Base-by-base conservation (phyloP, 2,329 filamentous ascomycete species). In the Cladosporium oxysporum region DNA sequence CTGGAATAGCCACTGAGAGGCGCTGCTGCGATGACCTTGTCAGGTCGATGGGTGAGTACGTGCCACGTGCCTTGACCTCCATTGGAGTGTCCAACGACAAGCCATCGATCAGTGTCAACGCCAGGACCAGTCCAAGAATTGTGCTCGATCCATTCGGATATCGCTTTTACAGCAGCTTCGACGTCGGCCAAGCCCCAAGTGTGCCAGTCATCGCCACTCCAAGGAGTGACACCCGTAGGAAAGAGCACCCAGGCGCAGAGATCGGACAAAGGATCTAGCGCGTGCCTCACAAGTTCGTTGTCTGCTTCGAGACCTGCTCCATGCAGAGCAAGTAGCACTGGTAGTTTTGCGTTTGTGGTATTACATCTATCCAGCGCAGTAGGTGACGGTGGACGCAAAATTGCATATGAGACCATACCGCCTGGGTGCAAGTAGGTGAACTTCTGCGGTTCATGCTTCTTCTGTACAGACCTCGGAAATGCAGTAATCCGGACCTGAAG, bases 181-280 rank as follows among this genome's bases (percentile, higher is more conserved):
- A 85, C 79, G 73, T 88, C 86, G 23, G 82, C 78, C 69, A 83
- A 82, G 0, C 85, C 85, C 84, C 85, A 88, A 5, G 77, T 81
- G 71, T 87, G 86, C 86, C 86, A 88, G 70, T 88, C 86, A 73
- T 88, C 85, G 28, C 83, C 82, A 69, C 83, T 85, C 86, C 86
- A 88, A 6, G 83, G 75, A 21, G 84, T 87, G 18, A 83, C 84
- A 26, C 85, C 86, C 3, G 82, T 84, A 11, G 86, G 85, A 69
- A 85, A 83, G 18, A 88, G 61, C 1, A 83, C 76, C 84, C 84
- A 88, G 2, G 84, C 81, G 67, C 82, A 84, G 26, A 87, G 74
- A 66, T 85, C 81, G 26, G 83, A 79, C 1, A 84, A 76, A 23
- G 77, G 75, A 71, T 86, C 81, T 37, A 88, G 74, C 66, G 81